These are phyloP conservation scores for Orbilia brochopaga DNA, from an alignment of 2,329 filamentous ascomycete genomes.

Conservation along the genomic window DNA sequence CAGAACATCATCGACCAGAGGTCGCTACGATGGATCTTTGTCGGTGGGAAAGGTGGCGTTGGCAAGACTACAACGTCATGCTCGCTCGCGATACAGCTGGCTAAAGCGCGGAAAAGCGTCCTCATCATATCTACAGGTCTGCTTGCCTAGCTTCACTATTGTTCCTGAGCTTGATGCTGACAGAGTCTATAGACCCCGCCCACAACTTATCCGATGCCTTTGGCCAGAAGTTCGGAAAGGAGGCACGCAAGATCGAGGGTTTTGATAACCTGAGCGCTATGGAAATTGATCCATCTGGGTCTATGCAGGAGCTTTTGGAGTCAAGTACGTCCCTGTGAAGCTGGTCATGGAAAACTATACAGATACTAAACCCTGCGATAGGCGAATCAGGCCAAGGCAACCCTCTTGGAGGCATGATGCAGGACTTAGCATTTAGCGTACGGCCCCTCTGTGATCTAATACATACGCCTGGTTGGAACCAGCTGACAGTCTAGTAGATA, in stretches of 20 bases:
- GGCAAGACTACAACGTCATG: conserved; percentile 99
- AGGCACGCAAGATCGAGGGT: conserved; percentile 88
- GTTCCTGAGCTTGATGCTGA: conserved; percentile 13
- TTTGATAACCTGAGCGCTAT: conserved; percentile 95
- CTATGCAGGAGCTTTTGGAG: conserved; percentile 88
- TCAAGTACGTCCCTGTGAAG: conserved; percentile 41
- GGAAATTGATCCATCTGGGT: conserved; percentile 98
- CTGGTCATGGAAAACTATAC: not conserved
- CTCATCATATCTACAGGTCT: conserved; percentile 88
- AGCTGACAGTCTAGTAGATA: conserved; percentile 67
- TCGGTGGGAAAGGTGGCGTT: conserved; percentile 96
- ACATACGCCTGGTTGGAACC: not conserved
- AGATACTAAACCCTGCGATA: conserved; percentile 19
- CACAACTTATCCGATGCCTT: conserved; percentile 99
- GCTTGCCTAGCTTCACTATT: not conserved
- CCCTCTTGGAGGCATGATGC: conserved; percentile 92
- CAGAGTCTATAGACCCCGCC: conserved; percentile 68
- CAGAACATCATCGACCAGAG: conserved; percentile 95
- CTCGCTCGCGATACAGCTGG: conserved; percentile 96
- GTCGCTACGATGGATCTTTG: conserved; percentile 97
- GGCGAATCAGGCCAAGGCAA: conserved; percentile 53
- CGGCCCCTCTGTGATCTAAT: conserved; percentile 56
- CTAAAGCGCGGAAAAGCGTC: conserved; percentile 90
- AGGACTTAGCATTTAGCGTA: conserved; percentile 94
- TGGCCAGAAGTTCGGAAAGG: conserved; percentile 98